Evolutionary conservation across 495 filamentous ascomycete species (phyloP).

Genomic region (Daldinia decipiens): DNA sequence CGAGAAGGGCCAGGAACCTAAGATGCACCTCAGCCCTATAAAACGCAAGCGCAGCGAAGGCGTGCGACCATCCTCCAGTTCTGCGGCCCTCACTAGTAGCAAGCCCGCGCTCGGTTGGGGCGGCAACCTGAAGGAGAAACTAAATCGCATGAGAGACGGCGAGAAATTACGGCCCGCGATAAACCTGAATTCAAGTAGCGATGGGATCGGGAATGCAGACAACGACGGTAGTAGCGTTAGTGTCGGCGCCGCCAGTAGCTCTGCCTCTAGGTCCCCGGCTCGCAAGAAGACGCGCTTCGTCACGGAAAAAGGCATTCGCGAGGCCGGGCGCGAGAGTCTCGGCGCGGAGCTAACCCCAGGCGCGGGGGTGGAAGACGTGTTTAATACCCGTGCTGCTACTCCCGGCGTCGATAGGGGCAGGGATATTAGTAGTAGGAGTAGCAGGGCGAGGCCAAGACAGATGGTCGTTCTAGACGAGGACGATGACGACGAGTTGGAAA

Average conservation of each 20-base stretch:
- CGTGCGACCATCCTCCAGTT: constrained; percentile 44
- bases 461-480: constrained; percentile 58
- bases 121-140: constrained; percentile 55
- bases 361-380: background rate
- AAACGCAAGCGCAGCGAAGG: constrained; percentile 71
- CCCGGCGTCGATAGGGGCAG: background rate
- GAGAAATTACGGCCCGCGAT: constrained; percentile 52
- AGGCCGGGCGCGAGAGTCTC: constrained; percentile 79
- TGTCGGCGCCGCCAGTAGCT: constrained; percentile 3
- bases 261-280: constrained; percentile 54
- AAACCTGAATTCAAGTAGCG: background rate
- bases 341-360: constrained; percentile 60
- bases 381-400: background rate
- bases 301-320: constrained; percentile 77
- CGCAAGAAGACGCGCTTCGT: constrained; percentile 87
- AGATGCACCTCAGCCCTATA: constrained; percentile 75
- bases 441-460: constrained; percentile 28
- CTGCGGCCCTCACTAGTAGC: constrained; percentile 7
- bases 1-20: constrained; percentile 61
- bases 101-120: constrained; percentile 60
- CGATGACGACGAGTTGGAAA: constrained; percentile 52
- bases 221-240: constrained; percentile 14
- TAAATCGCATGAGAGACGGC: constrained; percentile 65
- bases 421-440: constrained; percentile 14
- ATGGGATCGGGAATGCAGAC: background rate